These are phyloP conservation scores for Fomitopsis serialis DNA, from an alignment of 768 basidiomycete genomes.

Conservation along the genomic window DNA sequence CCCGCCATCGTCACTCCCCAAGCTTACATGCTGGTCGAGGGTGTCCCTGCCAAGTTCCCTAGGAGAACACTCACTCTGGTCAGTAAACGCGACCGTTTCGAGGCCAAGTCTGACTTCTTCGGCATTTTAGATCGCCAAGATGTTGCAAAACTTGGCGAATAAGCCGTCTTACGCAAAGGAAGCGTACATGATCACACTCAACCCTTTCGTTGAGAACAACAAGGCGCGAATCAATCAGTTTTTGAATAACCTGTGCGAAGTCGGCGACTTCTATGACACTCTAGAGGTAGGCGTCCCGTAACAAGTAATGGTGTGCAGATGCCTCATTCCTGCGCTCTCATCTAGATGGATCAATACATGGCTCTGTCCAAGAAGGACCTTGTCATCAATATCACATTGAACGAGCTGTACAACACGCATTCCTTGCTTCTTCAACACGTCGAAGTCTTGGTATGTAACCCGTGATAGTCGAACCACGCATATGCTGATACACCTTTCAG, in stretches of 20 bases:
- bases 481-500: slow-evolving; percentile 34
- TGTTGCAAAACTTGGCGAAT: slow-evolving; percentile 98
- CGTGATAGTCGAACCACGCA: not conserved
- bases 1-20: slow-evolving; percentile 99
- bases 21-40: slow-evolving; percentile 99
- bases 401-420: slow-evolving; percentile 99
- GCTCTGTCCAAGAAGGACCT: slow-evolving; percentile 98
- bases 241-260: slow-evolving; percentile 94
- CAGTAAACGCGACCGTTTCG: slow-evolving; percentile 12
- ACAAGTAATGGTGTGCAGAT: not conserved
- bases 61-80: slow-evolving; percentile 91
- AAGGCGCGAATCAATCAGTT: slow-evolving; percentile 97
- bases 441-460: slow-evolving; percentile 74
- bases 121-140: slow-evolving; percentile 84
- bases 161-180: slow-evolving; percentile 98
- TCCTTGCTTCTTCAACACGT: slow-evolving; percentile 92
- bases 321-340: not conserved
- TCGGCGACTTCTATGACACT: slow-evolving; percentile 98
- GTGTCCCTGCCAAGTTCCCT: slow-evolving; percentile 96
- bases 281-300: slow-evolving; percentile 70
- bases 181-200: slow-evolving; percentile 96
- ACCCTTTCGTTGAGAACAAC: slow-evolving; percentile 98
- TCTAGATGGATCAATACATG: slow-evolving; percentile 99
- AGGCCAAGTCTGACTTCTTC: not conserved
- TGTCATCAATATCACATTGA: slow-evolving; percentile 96